Base-by-base conservation (phyloP, 768 basidiomycete species). In the Antrodiella citrinella region DNA sequence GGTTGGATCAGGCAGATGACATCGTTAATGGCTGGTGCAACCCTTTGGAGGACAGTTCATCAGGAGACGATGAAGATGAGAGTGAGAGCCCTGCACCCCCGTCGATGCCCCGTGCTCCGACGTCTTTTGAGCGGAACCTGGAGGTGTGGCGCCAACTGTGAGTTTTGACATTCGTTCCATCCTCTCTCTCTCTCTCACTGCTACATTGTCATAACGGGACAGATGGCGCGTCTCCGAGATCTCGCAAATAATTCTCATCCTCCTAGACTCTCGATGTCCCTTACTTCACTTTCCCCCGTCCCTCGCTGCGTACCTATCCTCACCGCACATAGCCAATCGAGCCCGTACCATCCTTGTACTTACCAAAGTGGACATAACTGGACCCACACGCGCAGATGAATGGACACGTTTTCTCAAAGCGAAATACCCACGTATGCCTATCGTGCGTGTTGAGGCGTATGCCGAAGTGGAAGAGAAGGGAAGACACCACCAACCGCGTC, bases 171-270 rank as follows among this genome's bases (percentile, higher is more conserved):
- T 47, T 45, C 44, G 13, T 21, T 43, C 48, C 20, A 18, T 10
- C 35, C 35, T 38, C 18, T 10, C 24, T 21, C 25, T n/a, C n/a
- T n/a, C n/a, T 45, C 41, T 53, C 19, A 38, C 53, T 45, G 24
- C 42, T 45, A 19, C 26, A 21, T 18, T 19, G n/a, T n/a, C n/a
- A n/a, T n/a, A n/a, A n/a, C n/a, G n/a, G n/a, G n/a, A 54, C 58
- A 91, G 87, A 57, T 97, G 95, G 95, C 80, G 95, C 30, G 94
- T 96, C 19, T 82, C 85, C 4, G 95, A 98, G 67, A 85, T 88
- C 21, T 90, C 90, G 0, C 80, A 92, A 58, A 89, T 97, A 55
- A 72, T 97, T 18, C 79, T 96, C 45, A 75, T 95, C 45, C 78
- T 97, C 40, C 74, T 95, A 26, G 94, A 96, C 65, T 86, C 88